phyloP scores from a whole-genome alignment of 768 basidiomycete species.

The Leccinum sublutescens region DNA sequence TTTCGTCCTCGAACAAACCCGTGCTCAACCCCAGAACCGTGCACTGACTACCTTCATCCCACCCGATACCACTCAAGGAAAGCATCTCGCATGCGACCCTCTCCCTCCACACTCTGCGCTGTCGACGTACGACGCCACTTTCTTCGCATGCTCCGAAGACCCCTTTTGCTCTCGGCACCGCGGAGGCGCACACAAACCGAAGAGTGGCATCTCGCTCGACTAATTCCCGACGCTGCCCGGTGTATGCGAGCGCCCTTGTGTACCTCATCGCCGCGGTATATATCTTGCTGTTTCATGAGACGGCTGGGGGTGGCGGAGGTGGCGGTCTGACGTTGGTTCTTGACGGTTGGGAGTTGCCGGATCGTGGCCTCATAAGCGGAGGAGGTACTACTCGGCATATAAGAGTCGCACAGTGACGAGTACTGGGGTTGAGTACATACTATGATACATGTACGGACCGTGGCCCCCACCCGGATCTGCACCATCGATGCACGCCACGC shows the following conservation, averaged over 20 bases:
- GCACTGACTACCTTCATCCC: constrained; percentile 70
- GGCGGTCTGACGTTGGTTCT: constrained; percentile 17
- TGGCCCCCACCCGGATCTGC: too few species aligned
- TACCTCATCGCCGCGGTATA: constrained; percentile 64
- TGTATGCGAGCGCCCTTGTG: constrained; percentile 68
- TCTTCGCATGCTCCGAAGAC: constrained; percentile 69
- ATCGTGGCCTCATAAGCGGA: too few species aligned
- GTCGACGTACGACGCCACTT: constrained; percentile 66
- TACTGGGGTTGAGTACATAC: too few species aligned
- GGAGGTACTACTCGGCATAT: too few species aligned
- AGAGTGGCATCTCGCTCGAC: constrained; percentile 50
- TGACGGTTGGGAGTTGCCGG: constrained; percentile 3
- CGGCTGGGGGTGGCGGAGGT: constrained; percentile 25
- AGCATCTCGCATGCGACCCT: constrained; percentile 41
- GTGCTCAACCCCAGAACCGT: constrained; percentile 37
- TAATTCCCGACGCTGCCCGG: constrained; percentile 62
- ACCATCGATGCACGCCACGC: too few species aligned
- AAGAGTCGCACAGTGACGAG: too few species aligned
- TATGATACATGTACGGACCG: too few species aligned
- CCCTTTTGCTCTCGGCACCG: constrained; percentile 31
- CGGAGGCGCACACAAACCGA: constrained; percentile 45
- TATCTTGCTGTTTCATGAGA: constrained; percentile 58
- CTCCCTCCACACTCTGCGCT: constrained; percentile 34
- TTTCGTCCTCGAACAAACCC: constrained; percentile 65
- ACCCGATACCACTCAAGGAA: constrained; percentile 44